Evolutionary conservation across 805 yeast genomes (phyloP).

Genomic region (Limtongia smithiae): DNA sequence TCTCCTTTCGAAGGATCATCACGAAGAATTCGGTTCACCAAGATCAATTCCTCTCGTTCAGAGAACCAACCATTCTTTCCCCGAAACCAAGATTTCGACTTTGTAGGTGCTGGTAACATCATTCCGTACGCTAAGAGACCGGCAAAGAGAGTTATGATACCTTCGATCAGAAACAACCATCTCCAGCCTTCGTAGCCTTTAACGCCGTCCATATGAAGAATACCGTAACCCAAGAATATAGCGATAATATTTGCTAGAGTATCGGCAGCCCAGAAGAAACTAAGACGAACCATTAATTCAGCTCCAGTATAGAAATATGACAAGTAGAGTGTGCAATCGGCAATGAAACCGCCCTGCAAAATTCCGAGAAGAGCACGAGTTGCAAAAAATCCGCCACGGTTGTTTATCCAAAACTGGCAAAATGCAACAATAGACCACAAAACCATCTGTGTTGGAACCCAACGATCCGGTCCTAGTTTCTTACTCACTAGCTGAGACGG

Average conservation of each 20-base stretch:
- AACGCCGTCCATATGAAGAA: slow-evolving; percentile 48
- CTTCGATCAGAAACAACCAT: slow-evolving; percentile 61
- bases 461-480: slow-evolving; percentile 57
- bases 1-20: slow-evolving; percentile 67
- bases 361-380: slow-evolving; percentile 53
- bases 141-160: slow-evolving; percentile 51
- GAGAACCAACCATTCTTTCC: slow-evolving; percentile 53
- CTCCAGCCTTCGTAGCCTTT: slow-evolving; percentile 52
- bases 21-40: slow-evolving; percentile 56
- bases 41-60: slow-evolving; percentile 53
- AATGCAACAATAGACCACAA: slow-evolving; percentile 54
- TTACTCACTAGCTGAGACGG: slow-evolving; percentile 68
- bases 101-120: slow-evolving; percentile 54
- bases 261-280: slow-evolving; percentile 53
- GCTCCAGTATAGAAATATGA: slow-evolving; percentile 55
- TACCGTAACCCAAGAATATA: slow-evolving; percentile 48
- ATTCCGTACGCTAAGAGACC: slow-evolving; percentile 47
- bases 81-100: slow-evolving; percentile 50
- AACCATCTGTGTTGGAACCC: slow-evolving; percentile 52
- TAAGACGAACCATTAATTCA: slow-evolving; percentile 53
- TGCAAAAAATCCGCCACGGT: slow-evolving; percentile 44
- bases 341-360: slow-evolving; percentile 60
- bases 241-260: slow-evolving; percentile 45
- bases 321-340: slow-evolving; percentile 56
- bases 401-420: slow-evolving; percentile 45